Conservation (phyloP, 140 eudicot genomes). For the Erigeron philadelphicus region DNA sequence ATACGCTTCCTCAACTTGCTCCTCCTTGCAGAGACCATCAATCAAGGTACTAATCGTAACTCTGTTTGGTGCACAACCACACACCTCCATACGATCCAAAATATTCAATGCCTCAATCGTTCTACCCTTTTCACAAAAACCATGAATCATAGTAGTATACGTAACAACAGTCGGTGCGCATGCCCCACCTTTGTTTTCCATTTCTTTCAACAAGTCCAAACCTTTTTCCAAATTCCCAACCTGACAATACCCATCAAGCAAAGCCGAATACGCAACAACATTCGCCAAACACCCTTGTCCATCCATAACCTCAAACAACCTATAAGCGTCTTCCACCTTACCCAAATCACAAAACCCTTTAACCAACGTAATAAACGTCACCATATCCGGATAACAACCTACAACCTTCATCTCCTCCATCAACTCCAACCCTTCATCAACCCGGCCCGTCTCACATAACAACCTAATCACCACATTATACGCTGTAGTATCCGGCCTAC, state of each 20-base stretch:
- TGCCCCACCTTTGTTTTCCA: constrained; percentile 61
- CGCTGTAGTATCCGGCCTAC: constrained; percentile 60
- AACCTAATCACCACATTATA: constrained; percentile 64
- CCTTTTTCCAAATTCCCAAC: constrained; percentile 59
- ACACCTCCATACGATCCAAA: constrained; percentile 61
- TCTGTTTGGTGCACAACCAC: constrained; percentile 53
- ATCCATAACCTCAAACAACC: constrained; percentile 46
- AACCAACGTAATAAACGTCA: constrained; percentile 53
- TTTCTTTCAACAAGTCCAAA: constrained; percentile 50
- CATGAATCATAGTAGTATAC: constrained; percentile 53
- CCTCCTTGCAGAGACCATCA: constrained; percentile 62
- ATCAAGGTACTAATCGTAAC: constrained; percentile 51
- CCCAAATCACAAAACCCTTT: constrained; percentile 74
- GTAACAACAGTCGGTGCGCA: constrained; percentile 65
- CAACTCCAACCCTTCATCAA: constrained; percentile 52
- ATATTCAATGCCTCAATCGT: constrained; percentile 51
- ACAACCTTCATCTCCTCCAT: constrained; percentile 57
- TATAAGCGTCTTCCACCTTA: constrained; percentile 65
- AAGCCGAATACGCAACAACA: constrained; percentile 51
- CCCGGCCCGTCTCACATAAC: constrained; percentile 48
- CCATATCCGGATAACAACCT: constrained; percentile 66
- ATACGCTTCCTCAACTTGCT: constrained; percentile 49
- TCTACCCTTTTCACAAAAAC: constrained; percentile 52
- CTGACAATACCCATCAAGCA: constrained; percentile 70
- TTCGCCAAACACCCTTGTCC: constrained; percentile 52